Evolutionary conservation across 805 yeast genomes (phyloP).

Genomic region (Cyberlindnera xishuangbannaensis): DNA sequence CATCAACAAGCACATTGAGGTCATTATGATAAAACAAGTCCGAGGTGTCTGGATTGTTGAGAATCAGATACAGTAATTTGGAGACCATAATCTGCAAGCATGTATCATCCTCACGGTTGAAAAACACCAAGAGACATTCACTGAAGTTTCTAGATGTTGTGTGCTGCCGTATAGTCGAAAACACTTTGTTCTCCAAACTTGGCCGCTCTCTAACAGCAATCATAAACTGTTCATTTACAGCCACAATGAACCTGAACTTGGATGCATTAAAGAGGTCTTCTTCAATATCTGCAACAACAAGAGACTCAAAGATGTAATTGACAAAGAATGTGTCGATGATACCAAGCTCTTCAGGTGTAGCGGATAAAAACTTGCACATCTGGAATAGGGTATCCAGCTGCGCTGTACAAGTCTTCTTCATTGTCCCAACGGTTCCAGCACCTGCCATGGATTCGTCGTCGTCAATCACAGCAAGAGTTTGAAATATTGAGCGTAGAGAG

Average conservation of each 20-base stretch:
- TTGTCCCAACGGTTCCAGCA: slow-evolving; percentile 29
- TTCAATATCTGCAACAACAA: slow-evolving; percentile 40
- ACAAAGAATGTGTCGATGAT: slow-evolving; percentile 40
- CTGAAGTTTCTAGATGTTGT: slow-evolving; percentile 48
- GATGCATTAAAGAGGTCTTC: slow-evolving; percentile 59
- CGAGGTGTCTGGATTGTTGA: slow-evolving; percentile 53
- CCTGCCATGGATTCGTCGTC: slow-evolving; percentile 25
- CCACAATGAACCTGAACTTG: slow-evolving; percentile 63
- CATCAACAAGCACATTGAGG: slow-evolving; percentile 76
- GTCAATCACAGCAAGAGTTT: slow-evolving; percentile 13
- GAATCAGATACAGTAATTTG: slow-evolving; percentile 68
- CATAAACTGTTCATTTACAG: slow-evolving; percentile 85
- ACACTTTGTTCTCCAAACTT: slow-evolving; percentile 43
- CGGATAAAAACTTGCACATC: slow-evolving; percentile 44
- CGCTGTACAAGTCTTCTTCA: slow-evolving; percentile 34
- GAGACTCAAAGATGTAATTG: slow-evolving; percentile 39
- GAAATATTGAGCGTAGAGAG: slow-evolving; percentile 31
- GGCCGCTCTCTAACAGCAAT: slow-evolving; percentile 36
- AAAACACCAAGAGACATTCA: slow-evolving; percentile 64
- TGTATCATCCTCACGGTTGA: slow-evolving; percentile 71
- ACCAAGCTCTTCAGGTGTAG: slow-evolving; percentile 36
- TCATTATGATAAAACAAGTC: slow-evolving; percentile 79
- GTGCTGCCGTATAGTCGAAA: slow-evolving; percentile 43
- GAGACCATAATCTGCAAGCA: slow-evolving; percentile 72
- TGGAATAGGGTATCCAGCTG: slow-evolving; percentile 51